Base-by-base conservation (phyloP, 1,284 basidiomycete genomes). In the Peniophora sp. region DNA sequence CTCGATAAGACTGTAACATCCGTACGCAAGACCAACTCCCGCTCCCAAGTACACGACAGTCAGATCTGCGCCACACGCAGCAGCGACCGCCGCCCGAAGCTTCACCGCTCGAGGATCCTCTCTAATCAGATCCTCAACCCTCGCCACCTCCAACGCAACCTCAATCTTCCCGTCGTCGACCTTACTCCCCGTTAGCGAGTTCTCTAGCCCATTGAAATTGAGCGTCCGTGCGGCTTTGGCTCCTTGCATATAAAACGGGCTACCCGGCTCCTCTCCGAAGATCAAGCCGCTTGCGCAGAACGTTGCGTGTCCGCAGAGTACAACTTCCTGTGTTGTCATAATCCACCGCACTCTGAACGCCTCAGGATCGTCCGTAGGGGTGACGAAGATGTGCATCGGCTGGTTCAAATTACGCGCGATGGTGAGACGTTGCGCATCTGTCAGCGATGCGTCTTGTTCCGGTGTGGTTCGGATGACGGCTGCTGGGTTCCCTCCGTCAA, bases 251-350 rank as follows among this genome's bases (percentile, higher is more conserved):
- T 32, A 32, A 12, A 32, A 32, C 27, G 27, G 5, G 27, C 27
- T 32, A 6, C 27, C 27, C 27, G 27, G 27, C 27, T 32, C 12
- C 12, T 32, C 27, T 6, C 12, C 12, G 27, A 32, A 32, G 27
- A 32, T 6, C 12, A 32, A 12, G 5, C 27, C 27, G 12, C 6
- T 6, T 5, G 27, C 12, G 27, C 27, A 32, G 27, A 81, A 57
- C 1, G 74, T 72, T 3, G 65, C 79, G 57, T 80, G 79, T 24
- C 78, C 77, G 54, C 78, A 79, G 10, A 79, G 52, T 32, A 12
- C 12, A 6, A 32, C 27, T 32, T 32, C 27, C 12, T 12, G 6
- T 5, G 27, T 32, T 32, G 27, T 32, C 27, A 32, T 32, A 5
- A 32, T 12, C 27, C 27, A 32, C 6, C 27, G 27, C 27, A 32